Base-by-base conservation (phyloP, 1,284 basidiomycete species). In the Malassezia yamatoensis region DNA sequence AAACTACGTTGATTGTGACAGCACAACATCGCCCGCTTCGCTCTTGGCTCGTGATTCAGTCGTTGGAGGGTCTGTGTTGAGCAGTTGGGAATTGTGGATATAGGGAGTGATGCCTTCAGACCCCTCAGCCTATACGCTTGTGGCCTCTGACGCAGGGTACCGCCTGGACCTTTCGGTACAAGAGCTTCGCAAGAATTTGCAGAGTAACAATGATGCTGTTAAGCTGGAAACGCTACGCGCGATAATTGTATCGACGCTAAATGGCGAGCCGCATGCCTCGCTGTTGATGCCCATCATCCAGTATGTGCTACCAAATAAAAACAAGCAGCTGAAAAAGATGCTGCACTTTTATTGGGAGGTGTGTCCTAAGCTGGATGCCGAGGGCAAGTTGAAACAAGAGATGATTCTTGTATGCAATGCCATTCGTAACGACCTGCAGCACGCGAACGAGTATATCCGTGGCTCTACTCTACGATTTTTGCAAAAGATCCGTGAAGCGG, bases 391-490 rank as follows among this genome's bases (percentile, higher is more conserved):
- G 68, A 96, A 96, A 81, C 94, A 98, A 78, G 94, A 98, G 79
- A 98, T 98, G 94, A 98, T 98, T 71, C 82, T 99, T 45, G 93
- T 98, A 44, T 91, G 93, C 70, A 96, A 96, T 72, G 91, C 91
- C 47, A 90, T 96, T 75, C 87, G 91, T 61, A 96, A 96, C 77
- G 93, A 98, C 79, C 82, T 96, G 53, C 93, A 98, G 87, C 94
- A 98, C 74, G 91, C 94, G 6, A 98, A 99, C 75, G 94, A 99
- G 80, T 99, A 96, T 78, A 96, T 98, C 67, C 88, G 94, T 38
- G 94, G 94, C 49, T 90, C 90, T 36, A 96, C 90, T 8, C 83
- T 99, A 35, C 86, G 94, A 41, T 96, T 94, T 79, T 82, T 98
- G 10, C 90, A 96, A 78, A 98, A 99, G 80, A 82, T 91, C 53